A percentile compares a stretch with the other conserved stretches of the same genome.
These are phyloP conservation scores for Boletus coccyginus DNA, from an alignment of 768 basidiomycete species.

Conservation along the genomic window DNA sequence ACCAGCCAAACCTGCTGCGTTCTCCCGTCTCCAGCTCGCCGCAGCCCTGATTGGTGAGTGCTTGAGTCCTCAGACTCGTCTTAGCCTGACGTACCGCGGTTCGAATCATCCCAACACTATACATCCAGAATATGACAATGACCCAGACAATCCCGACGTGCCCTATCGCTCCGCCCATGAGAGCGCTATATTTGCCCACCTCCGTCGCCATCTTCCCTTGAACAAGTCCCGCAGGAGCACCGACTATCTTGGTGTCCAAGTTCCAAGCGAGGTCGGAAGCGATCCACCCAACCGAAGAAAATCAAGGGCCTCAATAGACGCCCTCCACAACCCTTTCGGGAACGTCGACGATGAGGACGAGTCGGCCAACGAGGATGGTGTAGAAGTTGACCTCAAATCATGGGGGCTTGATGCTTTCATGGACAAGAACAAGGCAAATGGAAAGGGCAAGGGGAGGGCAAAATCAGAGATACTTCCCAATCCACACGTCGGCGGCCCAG, in stretches of 20 bases:
- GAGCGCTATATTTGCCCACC: constrained; percentile 82
- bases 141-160: constrained; percentile 61
- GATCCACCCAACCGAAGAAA: constrained; percentile 41
- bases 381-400: constrained; percentile 77
- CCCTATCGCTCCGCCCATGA: constrained; percentile 70
- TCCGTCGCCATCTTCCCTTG: constrained; percentile 55
- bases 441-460: constrained; percentile 38
- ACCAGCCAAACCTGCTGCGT: constrained; percentile 39
- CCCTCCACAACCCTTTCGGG: constrained; percentile 72
- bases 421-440: constrained; percentile 57
- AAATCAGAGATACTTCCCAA: constrained; percentile 42
- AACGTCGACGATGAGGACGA: constrained; percentile 57
- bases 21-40: constrained; percentile 84
- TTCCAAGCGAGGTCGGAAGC: constrained; percentile 63
- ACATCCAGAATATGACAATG: constrained; percentile 83
- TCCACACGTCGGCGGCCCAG: constrained; percentile 36
- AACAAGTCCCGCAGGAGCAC: constrained; percentile 50
- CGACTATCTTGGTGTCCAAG: constrained; percentile 65
- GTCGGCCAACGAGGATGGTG: constrained; percentile 45
- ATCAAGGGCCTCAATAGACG: constrained; percentile 58
- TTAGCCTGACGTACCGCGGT: neutral
- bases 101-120: neutral
- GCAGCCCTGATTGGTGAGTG: constrained; percentile 78
- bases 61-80: constrained; percentile 33
- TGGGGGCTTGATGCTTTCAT: constrained; percentile 84